These are phyloP conservation scores for Marchantia paleacea DNA, from an alignment of 225 moss, liverwort and hornwort species.

Conservation along the genomic window DNA sequence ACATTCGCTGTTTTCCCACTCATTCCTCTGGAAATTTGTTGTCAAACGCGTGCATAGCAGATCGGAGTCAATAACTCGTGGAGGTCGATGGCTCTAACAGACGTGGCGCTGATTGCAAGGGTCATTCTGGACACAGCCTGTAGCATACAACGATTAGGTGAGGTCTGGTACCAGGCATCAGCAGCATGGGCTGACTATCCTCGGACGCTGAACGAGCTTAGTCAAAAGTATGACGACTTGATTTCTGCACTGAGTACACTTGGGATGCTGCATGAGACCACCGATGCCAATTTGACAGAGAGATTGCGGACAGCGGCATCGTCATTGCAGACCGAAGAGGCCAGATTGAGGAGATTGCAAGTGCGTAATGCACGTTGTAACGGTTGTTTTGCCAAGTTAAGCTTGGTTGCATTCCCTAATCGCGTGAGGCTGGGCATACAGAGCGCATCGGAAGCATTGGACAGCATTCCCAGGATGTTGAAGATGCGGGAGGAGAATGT, in stretches of 20 bases:
- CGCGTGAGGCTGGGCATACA: background rate
- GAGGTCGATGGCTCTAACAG: background rate
- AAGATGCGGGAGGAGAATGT: background rate
- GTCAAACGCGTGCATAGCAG: background rate
- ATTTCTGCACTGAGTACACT: background rate
- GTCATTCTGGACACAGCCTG: background rate
- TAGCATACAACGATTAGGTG: background rate
- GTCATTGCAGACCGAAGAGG: background rate
- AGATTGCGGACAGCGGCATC: background rate
- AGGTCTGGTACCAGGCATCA: conserved; percentile 6
- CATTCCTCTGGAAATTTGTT: background rate
- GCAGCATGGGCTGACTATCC: conserved; percentile 10
- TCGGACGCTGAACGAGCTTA: background rate
- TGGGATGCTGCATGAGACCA: background rate
- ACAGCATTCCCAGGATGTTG: background rate
- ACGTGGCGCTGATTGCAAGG: background rate
- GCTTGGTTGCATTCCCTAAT: background rate
- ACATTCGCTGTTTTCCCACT: background rate
- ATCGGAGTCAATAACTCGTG: background rate
- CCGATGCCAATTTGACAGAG: background rate
- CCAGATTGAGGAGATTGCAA: background rate
- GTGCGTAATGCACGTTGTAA: background rate
- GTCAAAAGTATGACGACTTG: background rate
- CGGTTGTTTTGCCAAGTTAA: background rate
- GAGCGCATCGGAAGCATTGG: background rate